phyloP scores from a whole-genome alignment of 2,329 filamentous ascomycete genomes.

The Monilinia polystroma region DNA sequence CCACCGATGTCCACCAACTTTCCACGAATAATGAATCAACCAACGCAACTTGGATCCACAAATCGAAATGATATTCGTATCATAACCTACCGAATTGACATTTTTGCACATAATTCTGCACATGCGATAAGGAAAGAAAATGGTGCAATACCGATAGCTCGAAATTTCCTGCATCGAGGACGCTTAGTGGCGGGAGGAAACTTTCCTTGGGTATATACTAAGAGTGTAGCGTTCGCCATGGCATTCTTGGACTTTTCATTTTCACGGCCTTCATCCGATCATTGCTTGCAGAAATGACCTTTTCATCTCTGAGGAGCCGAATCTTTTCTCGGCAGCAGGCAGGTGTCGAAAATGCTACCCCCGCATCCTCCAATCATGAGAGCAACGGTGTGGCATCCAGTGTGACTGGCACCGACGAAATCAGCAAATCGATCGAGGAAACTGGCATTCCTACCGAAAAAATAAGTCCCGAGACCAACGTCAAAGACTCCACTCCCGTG shows the following conservation, averaged over 20 bases:
- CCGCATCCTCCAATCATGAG: not conserved
- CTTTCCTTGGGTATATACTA: not conserved
- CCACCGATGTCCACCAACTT: not conserved
- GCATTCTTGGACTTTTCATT: not conserved
- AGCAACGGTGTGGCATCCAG: constrained; percentile 8
- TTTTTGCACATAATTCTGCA: not conserved
- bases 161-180: not conserved
- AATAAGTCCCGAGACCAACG: not conserved
- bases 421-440: constrained; percentile 13
- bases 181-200: constrained; percentile 11
- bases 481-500: constrained; percentile 28
- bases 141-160: constrained; percentile 15
- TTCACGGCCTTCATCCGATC: not conserved
- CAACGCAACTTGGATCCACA: not conserved
- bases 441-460: not conserved
- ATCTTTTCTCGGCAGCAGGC: constrained; percentile 8
- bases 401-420: constrained; percentile 16
- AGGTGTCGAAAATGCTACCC: not conserved
- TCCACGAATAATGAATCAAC: not conserved
- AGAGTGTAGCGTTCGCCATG: constrained; percentile 5
- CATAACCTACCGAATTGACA: not conserved
- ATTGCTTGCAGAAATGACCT: constrained; percentile 7
- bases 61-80: constrained; percentile 6
- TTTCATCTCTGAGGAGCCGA: constrained; percentile 16
- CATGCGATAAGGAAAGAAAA: constrained; percentile 8